A percentile compares a stretch with the other conserved stretches of the same genome.
These are phyloP conservation scores for Dimargaris cristalligena DNA, from an alignment of 192 early-diverging fungal species.

Conservation along the genomic window DNA sequence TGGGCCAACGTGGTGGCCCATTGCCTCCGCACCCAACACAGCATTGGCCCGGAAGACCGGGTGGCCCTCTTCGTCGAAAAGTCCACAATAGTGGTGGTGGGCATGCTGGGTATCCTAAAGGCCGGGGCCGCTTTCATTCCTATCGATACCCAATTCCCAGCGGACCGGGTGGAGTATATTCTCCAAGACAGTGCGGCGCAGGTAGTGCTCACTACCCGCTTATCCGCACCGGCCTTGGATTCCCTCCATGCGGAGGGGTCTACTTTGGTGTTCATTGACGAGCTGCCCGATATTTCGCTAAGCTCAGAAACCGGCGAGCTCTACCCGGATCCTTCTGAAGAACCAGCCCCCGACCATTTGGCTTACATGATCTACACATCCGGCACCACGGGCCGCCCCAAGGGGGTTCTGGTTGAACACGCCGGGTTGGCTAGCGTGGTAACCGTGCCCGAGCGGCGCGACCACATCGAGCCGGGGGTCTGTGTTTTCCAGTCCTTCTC, in stretches of 20 bases:
- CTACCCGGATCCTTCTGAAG: conserved; percentile 11
- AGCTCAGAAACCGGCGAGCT: too few species aligned
- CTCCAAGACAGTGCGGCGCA: neutral
- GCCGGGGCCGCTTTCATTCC: conserved; percentile 5
- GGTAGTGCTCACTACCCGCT: neutral
- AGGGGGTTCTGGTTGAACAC: conserved; percentile 6
- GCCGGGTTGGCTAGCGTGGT: neutral
- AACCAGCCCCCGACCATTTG: neutral
- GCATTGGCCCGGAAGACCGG: neutral
- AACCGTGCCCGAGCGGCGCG: neutral
- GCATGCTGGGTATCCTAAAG: neutral
- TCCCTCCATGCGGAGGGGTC: neutral
- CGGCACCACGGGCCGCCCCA: conserved; percentile 9
- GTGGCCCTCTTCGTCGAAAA: neutral
- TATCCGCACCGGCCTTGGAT: too few species aligned
- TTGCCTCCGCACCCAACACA: neutral
- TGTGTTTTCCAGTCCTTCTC: neutral
- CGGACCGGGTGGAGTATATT: neutral
- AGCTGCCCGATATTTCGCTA: neutral
- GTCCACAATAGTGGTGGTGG: neutral
- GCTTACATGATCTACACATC: conserved; percentile 10
- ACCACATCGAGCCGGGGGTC: neutral
- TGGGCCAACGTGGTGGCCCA: neutral
- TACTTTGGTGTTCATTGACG: neutral
- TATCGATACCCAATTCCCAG: neutral